Evolutionary conservation across 345 rosid species (phyloP).

Genomic region (Lagerstroemia speciosa): DNA sequence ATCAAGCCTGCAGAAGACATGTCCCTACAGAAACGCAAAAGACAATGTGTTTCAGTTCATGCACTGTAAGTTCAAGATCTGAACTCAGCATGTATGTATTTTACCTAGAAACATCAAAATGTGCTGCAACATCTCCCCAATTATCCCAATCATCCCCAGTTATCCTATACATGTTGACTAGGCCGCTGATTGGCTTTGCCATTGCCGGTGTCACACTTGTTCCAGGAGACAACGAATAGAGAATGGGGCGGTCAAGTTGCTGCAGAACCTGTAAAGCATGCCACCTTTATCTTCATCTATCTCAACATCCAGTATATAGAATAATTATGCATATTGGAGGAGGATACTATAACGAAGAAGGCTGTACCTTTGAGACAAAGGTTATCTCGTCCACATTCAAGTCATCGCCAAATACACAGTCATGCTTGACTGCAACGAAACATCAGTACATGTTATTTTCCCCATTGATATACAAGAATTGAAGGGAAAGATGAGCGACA

Average conservation of each 20-base stretch:
- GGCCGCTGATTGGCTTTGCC: slow-evolving; percentile 62
- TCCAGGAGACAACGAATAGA: slow-evolving; percentile 91
- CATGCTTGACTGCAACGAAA: slow-evolving; percentile 59
- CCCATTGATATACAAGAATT: not conserved
- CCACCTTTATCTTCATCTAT: not conserved
- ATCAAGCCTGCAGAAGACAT: slow-evolving; percentile 55
- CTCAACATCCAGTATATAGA: not conserved
- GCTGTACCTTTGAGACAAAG: slow-evolving; percentile 53
- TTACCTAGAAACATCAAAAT: slow-evolving; percentile 76
- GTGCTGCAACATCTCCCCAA: slow-evolving; percentile 72
- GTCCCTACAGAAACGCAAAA: slow-evolving; percentile 40
- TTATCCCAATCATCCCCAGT: slow-evolving; percentile 94
- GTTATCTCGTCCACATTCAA: slow-evolving; percentile 57
- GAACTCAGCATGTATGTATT: not conserved
- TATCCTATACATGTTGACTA: slow-evolving; percentile 80
- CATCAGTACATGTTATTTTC: not conserved
- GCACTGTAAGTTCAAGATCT: not conserved
- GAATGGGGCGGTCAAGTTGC: slow-evolving; percentile 57
- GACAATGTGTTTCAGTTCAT: slow-evolving; percentile 2
- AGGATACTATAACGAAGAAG: not conserved
- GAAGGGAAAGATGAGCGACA: not conserved
- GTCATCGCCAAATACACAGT: slow-evolving; percentile 80
- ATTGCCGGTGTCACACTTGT: slow-evolving; percentile 63
- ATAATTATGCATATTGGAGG: slow-evolving; percentile 6
- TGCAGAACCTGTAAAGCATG: slow-evolving; percentile 46